phyloP scores from a whole-genome alignment of 2,329 filamentous ascomycete species.

The Talaromyces sp. region DNA sequence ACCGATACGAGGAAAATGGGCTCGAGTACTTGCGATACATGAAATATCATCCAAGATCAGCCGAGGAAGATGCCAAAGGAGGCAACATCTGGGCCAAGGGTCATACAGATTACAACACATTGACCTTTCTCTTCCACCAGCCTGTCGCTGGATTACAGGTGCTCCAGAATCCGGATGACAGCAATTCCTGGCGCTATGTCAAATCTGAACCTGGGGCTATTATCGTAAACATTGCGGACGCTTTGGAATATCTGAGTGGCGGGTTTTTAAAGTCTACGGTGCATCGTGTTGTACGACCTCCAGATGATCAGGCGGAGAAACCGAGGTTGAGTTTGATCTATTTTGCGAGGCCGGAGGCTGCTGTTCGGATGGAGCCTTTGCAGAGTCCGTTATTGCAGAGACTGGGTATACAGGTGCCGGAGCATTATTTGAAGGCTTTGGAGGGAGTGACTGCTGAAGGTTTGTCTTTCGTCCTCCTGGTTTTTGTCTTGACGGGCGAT shows the following conservation, averaged over 20 bases:
- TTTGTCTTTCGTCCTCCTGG: neutral
- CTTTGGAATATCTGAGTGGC: slow-evolving; percentile 49
- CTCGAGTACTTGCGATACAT: slow-evolving; percentile 63
- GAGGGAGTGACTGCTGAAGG: slow-evolving; percentile 16
- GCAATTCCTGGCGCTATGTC: slow-evolving; percentile 51
- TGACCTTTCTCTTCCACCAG: slow-evolving; percentile 58
- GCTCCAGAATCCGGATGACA: slow-evolving; percentile 33
- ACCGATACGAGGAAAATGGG: slow-evolving; percentile 56
- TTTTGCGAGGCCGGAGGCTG: slow-evolving; percentile 14
- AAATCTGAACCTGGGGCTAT: slow-evolving; percentile 50
- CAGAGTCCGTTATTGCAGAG: slow-evolving; percentile 14
- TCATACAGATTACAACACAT: slow-evolving; percentile 56
- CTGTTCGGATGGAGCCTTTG: slow-evolving; percentile 10
- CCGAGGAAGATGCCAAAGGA: slow-evolving; percentile 47
- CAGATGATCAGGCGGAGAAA: slow-evolving; percentile 43
- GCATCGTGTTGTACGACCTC: slow-evolving; percentile 50
- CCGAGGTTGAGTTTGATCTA: slow-evolving; percentile 13
- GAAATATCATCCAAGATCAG: slow-evolving; percentile 52
- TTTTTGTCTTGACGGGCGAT: neutral
- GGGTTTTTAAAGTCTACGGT: slow-evolving; percentile 50
- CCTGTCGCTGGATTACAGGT: slow-evolving; percentile 58
- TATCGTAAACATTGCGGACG: slow-evolving; percentile 52
- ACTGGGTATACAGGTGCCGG: slow-evolving; percentile 10
- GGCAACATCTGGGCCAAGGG: slow-evolving; percentile 48
- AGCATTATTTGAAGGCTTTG: slow-evolving; percentile 10